Base-by-base conservation (phyloP, 495 filamentous ascomycete species). In the Margaritispora aquatica region DNA sequence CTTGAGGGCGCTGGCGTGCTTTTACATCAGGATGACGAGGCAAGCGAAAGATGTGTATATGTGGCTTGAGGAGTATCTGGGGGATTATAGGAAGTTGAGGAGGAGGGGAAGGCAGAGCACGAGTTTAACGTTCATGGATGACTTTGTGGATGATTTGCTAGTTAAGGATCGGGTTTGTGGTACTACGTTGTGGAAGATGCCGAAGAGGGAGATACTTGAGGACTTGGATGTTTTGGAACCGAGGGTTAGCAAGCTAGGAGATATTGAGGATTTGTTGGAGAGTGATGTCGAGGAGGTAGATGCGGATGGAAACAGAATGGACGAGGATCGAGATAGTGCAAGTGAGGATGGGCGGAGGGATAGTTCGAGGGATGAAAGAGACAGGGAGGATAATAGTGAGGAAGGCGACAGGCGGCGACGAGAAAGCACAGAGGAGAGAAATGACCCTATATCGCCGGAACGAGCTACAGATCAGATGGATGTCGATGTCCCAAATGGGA, bases 1-100 rank as follows among this genome's bases (percentile, higher is more conserved):
- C 65, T 76, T 97, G 51, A 84, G 90, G 49, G 89, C 88, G 0
- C 72, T 99, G 58, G 93, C 91, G 0, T 88, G 85, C 0, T 96
- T 99, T 68, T 99, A 97, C 69, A 82, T 96, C 0, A 80, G 95
- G n/a, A 73, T 99, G 61, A 96, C 95, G 26, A 88, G 92, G 68
- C 79, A 84, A 52, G 83, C 91, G 44, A 86, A 86, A 63, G 86
- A 93, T 31, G 85, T 97, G 15, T 96, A 90, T 69, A 76, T 72
- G 53, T 82, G 81, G 11, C 74, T 99, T 15, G 94, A 99, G 75
- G 90, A 90, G 38, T 80, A 90, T 38, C 72, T 99, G 29, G 81
- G 84, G 57, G 94, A 99, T 68, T 81, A 80, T 58, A 77, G 94
- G 54, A 99, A 97, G 73, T 64, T 99, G 69, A 82, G 85, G 70